Conservation (phyloP, 108 stramenopile genomes). For the Bacterosira constricta region DNA sequence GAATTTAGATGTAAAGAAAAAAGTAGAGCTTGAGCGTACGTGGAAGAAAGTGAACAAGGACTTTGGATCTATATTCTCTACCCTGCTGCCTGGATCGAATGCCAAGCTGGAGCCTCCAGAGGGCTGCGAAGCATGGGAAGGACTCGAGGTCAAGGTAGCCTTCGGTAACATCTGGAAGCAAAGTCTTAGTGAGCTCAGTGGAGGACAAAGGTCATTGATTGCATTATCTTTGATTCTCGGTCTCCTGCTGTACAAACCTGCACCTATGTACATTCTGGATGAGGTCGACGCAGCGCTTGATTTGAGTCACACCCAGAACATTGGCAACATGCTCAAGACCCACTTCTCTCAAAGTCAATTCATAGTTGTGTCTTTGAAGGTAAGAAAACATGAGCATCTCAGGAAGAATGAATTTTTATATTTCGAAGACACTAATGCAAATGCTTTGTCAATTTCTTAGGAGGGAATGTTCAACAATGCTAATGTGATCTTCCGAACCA, state of each 20-base stretch:
- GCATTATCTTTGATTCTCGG: conserved; percentile 97
- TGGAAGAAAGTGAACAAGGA: conserved; percentile 98
- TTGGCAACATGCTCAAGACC: conserved; percentile 99
- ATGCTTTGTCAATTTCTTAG: conserved; percentile 76
- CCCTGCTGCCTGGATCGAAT: conserved; percentile 93
- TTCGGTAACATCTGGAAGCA: conserved; percentile 98
- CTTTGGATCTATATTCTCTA: conserved; percentile 99
- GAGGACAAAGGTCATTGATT: conserved; percentile 97
- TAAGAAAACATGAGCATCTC: conserved; percentile 68
- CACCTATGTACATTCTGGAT: conserved; percentile 99
- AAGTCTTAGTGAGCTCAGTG: conserved; percentile 97
- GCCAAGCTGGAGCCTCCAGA: conserved; percentile 98
- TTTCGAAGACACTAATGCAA: background rate
- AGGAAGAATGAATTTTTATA: background rate
- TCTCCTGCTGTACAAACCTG: conserved; percentile 97
- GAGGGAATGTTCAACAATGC: conserved; percentile 99
- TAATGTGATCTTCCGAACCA: conserved; percentile 98
- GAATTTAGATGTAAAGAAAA: conserved; percentile 97
- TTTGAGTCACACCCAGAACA: conserved; percentile 99
- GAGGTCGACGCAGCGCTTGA: conserved; percentile 99
- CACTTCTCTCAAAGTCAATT: conserved; percentile 99
- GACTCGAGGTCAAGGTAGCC: conserved; percentile 97
- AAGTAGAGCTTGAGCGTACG: conserved; percentile 89
- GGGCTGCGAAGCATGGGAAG: conserved; percentile 92
- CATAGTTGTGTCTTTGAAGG: conserved; percentile 96